Evolutionary conservation across 1,284 basidiomycete species (phyloP), one percentile per base, ranked within the genome.

Genomic region (Fomitopsis schrenkii): DNA sequence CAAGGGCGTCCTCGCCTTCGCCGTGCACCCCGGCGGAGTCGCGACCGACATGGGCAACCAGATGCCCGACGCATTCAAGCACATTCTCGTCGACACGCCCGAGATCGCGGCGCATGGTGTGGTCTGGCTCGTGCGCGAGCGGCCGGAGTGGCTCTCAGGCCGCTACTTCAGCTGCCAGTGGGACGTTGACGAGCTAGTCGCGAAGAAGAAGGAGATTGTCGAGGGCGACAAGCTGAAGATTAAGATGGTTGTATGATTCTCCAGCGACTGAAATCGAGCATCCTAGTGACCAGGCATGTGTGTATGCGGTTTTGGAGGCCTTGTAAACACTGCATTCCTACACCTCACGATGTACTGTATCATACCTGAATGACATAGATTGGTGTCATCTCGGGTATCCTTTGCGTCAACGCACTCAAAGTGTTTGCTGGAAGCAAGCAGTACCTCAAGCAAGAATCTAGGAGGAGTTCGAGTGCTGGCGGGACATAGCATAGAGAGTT

Each of bases 171-270:
- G 54, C 53, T 62, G 56, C 46, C 40, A 46, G 5, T 63, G 62
- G 64, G 64, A 61, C 46, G 33, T 63, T 5, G 62, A 65, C 14
- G 62, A 61, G 35, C 38, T 65, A 6, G 30, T 22, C 33, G 54
- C 52, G 33, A 65, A 59, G 59, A 61, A 59, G 45, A 19, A 61
- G 35, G 59, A 65, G 61, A 61, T 65, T 26, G 35, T 60, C 6
- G 52, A 60, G 22, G 58, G 58, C 15, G 58, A 59, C 41, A 59
- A 55, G 33, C 38, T 55, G 17, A 54, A 59, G 40, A 40, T 59
- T n/a, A 41, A 52, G n/a, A 59, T 54, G 58, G 58, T 46, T 17
- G 58, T 59, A 17, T 59, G 19, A 19, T 10, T 15, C n/a, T 28
- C 22, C 22, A 22, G 22, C 22, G 22, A 1, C 30, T 10, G 44